Base-by-base conservation (phyloP, 78 protist genomes). In the Capsaspora owczarzaki region DNA sequence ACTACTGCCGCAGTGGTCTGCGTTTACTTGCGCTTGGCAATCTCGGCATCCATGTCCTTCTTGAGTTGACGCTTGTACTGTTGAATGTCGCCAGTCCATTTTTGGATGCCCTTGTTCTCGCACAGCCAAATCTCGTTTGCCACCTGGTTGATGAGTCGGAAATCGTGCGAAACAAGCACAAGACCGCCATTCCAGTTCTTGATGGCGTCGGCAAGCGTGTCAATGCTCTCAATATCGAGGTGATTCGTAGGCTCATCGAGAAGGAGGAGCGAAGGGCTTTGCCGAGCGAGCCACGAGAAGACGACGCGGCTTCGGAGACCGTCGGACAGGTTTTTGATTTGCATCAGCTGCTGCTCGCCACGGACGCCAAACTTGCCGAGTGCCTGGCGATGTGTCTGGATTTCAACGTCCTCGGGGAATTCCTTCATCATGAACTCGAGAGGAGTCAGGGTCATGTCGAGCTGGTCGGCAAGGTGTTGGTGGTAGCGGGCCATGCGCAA, bases 191-290 rank as follows among this genome's bases (percentile, higher is more conserved):
- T 87, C 79, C 83, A 89, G 46, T 25, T 4, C 38, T 40, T 51
- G 72, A 77, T 77, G 47, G 72, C 81, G 60, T 38, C 44, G 27
- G 91, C 94, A 22, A 93, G 85, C 3, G 91, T 31, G 75, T 91
- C 95, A 51, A 93, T 88, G 37, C 61, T 43, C 56, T 88, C 88
- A 51, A 92, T 77, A 76, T 94, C 97, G 42, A 94, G 78, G 61
- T 91, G 93, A 84, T 95, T 95, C 3, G 96, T 92, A n/a, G 98
- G 98, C 89, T 95, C 98, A 74, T 95, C 98, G 20, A 95, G 89
- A 40, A 91, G 74, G 31, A 95, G 82, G 38, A 89, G 85, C 51
- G 44, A 29, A 25, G 49, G 29, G 10, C 10, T 71, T 71, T 29
- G 22, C 6, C 66, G 47, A 10, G 83, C 77, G 80, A 88, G 74